Evolutionary conservation across 768 basidiomycete genomes (phyloP).

Genomic region (Phylloporus sp.): DNA sequence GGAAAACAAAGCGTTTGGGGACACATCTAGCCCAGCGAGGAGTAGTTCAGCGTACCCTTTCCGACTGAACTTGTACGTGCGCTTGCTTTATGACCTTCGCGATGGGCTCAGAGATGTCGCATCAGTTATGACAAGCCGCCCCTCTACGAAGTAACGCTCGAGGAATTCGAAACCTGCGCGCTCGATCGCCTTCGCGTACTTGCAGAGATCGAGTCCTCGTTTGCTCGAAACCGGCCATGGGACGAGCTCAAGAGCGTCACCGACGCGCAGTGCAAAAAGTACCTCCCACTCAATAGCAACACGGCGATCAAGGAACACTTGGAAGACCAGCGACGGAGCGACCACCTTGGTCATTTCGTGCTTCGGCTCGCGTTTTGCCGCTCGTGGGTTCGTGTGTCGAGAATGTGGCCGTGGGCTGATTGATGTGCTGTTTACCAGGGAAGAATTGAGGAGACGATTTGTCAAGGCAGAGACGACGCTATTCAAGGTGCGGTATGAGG

Average conservation of each 20-base stretch:
- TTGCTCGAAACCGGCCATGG: slow-evolving; percentile 76
- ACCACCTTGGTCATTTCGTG: slow-evolving; percentile 92
- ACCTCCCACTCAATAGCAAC: slow-evolving; percentile 66
- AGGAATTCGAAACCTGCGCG: slow-evolving; percentile 92
- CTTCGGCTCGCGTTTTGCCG: slow-evolving; percentile 92
- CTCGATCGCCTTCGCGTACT: slow-evolving; percentile 83
- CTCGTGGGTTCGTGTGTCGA: slow-evolving; percentile 58
- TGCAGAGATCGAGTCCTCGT: slow-evolving; percentile 87
- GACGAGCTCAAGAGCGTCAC: slow-evolving; percentile 72
- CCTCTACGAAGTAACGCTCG: slow-evolving; percentile 82
- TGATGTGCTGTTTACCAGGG: slow-evolving; percentile 43
- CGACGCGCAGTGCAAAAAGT: slow-evolving; percentile 60
- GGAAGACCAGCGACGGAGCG: slow-evolving; percentile 68
- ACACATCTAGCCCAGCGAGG: background rate
- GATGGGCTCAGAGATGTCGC: slow-evolving; percentile 7
- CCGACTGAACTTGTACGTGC: slow-evolving; percentile 74
- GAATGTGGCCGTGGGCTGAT: background rate
- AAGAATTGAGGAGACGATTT: slow-evolving; percentile 85
- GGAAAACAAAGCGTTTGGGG: background rate
- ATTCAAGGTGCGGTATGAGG: slow-evolving; percentile 79
- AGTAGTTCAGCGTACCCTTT: slow-evolving; percentile 48
- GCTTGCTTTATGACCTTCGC: background rate
- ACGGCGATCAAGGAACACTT: slow-evolving; percentile 44
- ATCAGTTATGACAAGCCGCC: slow-evolving; percentile 85
- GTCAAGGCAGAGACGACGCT: slow-evolving; percentile 84